Base-by-base conservation (phyloP, 2,329 filamentous ascomycete species). In the Macrophomina phaseolina region DNA sequence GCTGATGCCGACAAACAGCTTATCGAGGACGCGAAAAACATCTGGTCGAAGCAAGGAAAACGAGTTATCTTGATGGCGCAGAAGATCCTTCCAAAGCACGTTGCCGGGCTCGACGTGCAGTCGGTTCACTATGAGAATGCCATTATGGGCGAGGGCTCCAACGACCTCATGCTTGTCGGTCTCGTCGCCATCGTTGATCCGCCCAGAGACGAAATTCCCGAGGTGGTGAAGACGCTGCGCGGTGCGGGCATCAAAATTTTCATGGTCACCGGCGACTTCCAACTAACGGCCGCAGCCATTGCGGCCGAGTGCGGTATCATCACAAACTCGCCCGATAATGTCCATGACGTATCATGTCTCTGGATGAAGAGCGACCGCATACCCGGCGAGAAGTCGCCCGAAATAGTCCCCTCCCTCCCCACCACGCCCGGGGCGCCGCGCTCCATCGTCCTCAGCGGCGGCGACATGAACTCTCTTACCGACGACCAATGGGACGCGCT, bases 191-290 rank as follows among this genome's bases (percentile, higher is more conserved):
- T 89, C 58, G 83, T 87, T 36, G 87, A 89, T 71, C 87, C 87
- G 28, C 85, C 86, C 30, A 81, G 86, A 60, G 82, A 85, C 34
- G 87, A 89, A 70, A 88, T 89, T 38, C 84, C 86, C 0, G 81
- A 81, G 12, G 86, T 88, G 0, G 80, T 89, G 34, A 79, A 81
- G n/a, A 91, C 85, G 0, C 81, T 93, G 16, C 85, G 90, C 12
- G 82, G 86, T 1, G 91, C 91, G 4, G 89, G 90, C 1, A 90
- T 94, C 64, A 83, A 89, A n/a, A 88, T 93, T 36, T 90, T 91
- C 76, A 94, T 94, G 91, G 91, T 93, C 0, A 94, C 91, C 1
- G 90, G 91, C 9, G 91, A 94, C 73, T 93, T 91, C 74, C 89
- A 89, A 32, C 83, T 93, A 16, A 94, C 91, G 0, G 91, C 91